phyloP scores from a whole-genome alignment of 1,139 yeast genomes.

The Pichia sp. region DNA sequence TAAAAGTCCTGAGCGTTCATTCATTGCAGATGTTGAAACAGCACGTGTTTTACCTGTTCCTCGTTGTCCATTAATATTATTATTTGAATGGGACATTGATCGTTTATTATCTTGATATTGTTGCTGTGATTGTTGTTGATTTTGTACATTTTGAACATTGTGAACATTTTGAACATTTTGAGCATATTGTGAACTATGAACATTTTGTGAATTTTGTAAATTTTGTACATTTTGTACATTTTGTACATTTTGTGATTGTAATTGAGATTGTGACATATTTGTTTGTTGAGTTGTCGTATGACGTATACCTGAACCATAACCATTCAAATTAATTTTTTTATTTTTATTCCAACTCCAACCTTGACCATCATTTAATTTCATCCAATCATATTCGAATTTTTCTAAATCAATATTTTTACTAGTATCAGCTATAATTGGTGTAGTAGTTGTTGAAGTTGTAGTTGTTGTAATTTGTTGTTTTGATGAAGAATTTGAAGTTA shows the following conservation, averaged over 20 bases:
- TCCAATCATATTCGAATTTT: conserved; percentile 92
- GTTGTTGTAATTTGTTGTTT: not conserved
- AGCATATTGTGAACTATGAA: conserved; percentile 5
- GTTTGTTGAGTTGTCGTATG: conserved; percentile 14
- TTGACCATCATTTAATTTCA: conserved; percentile 82
- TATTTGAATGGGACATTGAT: not conserved
- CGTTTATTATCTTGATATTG: not conserved
- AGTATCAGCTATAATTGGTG: not conserved
- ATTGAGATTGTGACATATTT: conserved; percentile 8
- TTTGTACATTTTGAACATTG: conserved; percentile 6
- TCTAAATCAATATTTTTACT: conserved; percentile 1
- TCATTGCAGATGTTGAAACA: conserved; percentile 4
- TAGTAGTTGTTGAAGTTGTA: not conserved
- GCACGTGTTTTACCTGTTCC: not conserved
- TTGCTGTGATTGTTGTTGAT: conserved; percentile 2
- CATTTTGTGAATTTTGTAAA: conserved; percentile 2
- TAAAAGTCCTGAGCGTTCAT: conserved; percentile 11
- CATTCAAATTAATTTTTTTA: conserved; percentile 85
- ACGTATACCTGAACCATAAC: conserved; percentile 55
- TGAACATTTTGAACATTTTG: conserved; percentile 9
- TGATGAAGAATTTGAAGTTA: not conserved
- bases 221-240: conserved; percentile 7
- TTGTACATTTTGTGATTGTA: conserved; percentile 8
- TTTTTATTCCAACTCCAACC: conserved; percentile 86
- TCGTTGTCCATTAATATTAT: not conserved